phyloP scores from a whole-genome alignment of 768 basidiomycete genomes.

The Lactarius deliciosus region DNA sequence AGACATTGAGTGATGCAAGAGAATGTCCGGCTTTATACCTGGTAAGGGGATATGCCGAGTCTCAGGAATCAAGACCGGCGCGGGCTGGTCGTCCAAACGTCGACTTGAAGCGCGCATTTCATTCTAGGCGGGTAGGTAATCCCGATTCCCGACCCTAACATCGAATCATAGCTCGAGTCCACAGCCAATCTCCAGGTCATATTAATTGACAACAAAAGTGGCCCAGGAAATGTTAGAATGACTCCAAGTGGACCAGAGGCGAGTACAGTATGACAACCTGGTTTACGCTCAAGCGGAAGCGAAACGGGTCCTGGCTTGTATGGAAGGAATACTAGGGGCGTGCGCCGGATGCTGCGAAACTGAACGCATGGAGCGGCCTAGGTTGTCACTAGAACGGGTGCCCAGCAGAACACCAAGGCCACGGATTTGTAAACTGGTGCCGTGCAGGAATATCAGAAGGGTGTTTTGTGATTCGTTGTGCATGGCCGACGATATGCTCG shows the following conservation, averaged over 20 bases:
- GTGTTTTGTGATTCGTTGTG: neutral
- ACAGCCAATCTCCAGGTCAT: no score
- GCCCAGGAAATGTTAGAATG: no score
- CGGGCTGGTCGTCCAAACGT: neutral
- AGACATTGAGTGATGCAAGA: slow-evolving; percentile 1
- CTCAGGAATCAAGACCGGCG: neutral
- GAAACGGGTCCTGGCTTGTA: no score
- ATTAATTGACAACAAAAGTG: no score
- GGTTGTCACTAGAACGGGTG: no score
- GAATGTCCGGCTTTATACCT: slow-evolving; percentile 25
- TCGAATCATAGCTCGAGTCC: neutral
- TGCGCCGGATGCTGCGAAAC: no score
- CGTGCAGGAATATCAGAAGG: neutral
- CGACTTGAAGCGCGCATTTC: neutral
- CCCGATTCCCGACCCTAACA: neutral
- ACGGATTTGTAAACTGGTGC: neutral
- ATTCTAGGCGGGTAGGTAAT: slow-evolving; percentile 7
- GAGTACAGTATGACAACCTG: no score
- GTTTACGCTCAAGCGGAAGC: no score
- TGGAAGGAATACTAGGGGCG: neutral
- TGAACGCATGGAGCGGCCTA: no score
- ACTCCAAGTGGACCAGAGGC: no score
- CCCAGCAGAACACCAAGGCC: no score
- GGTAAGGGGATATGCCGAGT: neutral
- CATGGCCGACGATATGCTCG: neutral